Evolutionary conservation across 2,329 filamentous ascomycete genomes (phyloP).

Genomic region (Blastomyces percursus): DNA sequence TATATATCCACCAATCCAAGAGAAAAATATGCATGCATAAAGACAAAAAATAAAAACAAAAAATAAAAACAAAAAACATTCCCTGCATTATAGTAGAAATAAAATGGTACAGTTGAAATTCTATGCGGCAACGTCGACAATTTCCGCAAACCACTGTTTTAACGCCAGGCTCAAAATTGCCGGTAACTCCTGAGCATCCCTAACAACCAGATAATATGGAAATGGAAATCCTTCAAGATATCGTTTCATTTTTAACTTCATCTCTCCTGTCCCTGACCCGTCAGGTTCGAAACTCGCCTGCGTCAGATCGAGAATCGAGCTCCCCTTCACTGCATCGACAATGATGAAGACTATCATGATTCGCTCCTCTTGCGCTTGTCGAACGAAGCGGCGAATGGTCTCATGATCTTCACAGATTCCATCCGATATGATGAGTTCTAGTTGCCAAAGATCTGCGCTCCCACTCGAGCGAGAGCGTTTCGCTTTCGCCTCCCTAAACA

Average conservation of each 20-base stretch:
- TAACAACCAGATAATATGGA: slow-evolving; percentile 89
- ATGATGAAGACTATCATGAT: slow-evolving; percentile 99
- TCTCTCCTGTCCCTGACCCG: slow-evolving; percentile 47
- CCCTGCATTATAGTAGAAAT: not conserved
- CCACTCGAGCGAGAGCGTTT: slow-evolving; percentile 42
- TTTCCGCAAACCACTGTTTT: slow-evolving; percentile 87
- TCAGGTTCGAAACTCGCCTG: slow-evolving; percentile 72
- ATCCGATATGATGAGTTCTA: slow-evolving; percentile 86
- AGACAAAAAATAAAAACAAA: not conserved
- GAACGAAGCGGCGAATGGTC: slow-evolving; percentile 65
- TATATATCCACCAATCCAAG: not conserved
- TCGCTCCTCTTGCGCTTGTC: slow-evolving; percentile 80
- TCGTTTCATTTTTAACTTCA: slow-evolving; percentile 66
- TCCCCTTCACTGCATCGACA: slow-evolving; percentile 56
- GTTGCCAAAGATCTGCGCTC: slow-evolving; percentile 78
- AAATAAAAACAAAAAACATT: not conserved
- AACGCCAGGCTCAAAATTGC: slow-evolving; percentile 75
- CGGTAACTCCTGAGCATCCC: slow-evolving; percentile 82
- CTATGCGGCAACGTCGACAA: slow-evolving; percentile 40
- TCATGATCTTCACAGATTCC: slow-evolving; percentile 88
- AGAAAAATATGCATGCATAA: not conserved
- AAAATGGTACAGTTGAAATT: not conserved
- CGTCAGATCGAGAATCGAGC: slow-evolving; percentile 70
- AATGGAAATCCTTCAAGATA: slow-evolving; percentile 97
- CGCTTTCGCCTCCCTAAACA: slow-evolving; percentile 66